Conservation (phyloP, 2,329 filamentous ascomycete genomes). For the Periconia macrospinosa region DNA sequence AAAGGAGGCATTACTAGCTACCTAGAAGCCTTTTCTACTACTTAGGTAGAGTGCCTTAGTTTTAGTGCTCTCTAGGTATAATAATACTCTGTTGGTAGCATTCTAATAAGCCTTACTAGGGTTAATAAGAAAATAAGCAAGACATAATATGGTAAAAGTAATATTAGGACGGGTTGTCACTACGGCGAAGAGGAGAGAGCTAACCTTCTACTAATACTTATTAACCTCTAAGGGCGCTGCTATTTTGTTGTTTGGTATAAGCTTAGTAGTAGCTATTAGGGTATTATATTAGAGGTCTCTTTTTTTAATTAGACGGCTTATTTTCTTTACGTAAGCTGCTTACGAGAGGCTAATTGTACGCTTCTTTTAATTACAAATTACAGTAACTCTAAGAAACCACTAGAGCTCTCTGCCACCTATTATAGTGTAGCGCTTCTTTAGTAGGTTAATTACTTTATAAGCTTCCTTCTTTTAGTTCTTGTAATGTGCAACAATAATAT, state of each 20-base stretch:
- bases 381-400: conserved; percentile 10
- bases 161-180: conserved; percentile 8
- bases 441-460: background rate
- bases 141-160: conserved; percentile 6
- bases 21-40: conserved; percentile 1
- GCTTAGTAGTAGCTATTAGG: background rate
- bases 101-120: background rate
- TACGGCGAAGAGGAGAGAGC: conserved; percentile 4
- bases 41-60: background rate
- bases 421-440: background rate
- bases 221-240: background rate
- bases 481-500: conserved; percentile 9
- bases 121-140: conserved; percentile 4
- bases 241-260: background rate
- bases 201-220: background rate
- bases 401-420: conserved; percentile 5
- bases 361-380: background rate
- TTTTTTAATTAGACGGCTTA: background rate
- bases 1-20: conserved; percentile 9
- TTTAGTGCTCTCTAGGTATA: conserved; percentile 4
- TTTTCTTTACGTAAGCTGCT: background rate
- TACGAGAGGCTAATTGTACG: background rate
- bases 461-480: background rate
- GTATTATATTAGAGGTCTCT: background rate
- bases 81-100: conserved; percentile 4